phyloP scores from a whole-genome alignment of 140 eudicot genomes.

The Flaveria floridana region DNA sequence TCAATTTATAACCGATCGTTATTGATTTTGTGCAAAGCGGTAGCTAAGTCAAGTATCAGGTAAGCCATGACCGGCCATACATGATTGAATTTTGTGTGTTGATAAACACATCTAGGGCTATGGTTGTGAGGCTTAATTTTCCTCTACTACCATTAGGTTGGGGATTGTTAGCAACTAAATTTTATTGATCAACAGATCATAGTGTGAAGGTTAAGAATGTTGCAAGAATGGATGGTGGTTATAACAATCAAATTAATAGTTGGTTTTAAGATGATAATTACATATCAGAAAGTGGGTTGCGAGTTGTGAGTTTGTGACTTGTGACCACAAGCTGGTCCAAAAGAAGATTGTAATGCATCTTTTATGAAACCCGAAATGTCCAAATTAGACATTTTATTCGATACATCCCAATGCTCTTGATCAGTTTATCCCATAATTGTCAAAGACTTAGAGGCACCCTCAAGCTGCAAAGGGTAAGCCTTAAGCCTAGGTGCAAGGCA shows the following conservation, averaged over 20 bases:
- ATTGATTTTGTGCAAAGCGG: too few species aligned
- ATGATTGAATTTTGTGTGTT: not conserved
- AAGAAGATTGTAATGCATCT: not conserved
- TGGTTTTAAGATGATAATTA: not conserved
- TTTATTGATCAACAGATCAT: not conserved
- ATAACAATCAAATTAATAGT: too few species aligned
- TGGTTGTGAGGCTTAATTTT: not conserved
- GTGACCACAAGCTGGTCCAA: not conserved
- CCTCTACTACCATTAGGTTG: not conserved
- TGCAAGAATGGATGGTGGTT: too few species aligned
- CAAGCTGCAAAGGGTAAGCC: too few species aligned
- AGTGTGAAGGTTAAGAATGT: not conserved
- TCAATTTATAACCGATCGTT: too few species aligned
- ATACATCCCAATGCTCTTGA: not conserved
- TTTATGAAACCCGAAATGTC: not conserved
- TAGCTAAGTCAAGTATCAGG: too few species aligned
- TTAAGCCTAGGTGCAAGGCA: too few species aligned
- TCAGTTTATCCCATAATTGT: too few species aligned
- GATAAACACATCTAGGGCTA: not conserved
- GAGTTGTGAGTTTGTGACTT: too few species aligned
- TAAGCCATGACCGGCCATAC: too few species aligned
- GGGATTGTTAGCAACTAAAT: not conserved
- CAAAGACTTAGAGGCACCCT: too few species aligned
- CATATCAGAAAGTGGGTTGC: not conserved
- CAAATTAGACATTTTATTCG: too few species aligned